Evolutionary conservation across 2,329 filamentous ascomycete species (phyloP).

Genomic region (Calonectria fujianensis): DNA sequence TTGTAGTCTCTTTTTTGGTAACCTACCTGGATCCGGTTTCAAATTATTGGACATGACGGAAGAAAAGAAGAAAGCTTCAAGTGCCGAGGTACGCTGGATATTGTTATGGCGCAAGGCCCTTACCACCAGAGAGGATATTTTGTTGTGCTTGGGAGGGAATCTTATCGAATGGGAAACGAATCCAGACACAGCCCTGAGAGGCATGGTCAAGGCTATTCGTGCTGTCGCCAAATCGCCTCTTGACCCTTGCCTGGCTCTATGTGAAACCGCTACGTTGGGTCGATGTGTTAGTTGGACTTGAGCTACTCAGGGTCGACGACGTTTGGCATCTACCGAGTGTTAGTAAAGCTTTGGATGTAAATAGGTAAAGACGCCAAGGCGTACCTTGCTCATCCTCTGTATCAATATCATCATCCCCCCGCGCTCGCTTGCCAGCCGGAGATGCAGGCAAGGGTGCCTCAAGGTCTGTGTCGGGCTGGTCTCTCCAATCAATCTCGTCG

Average conservation of each 20-base stretch:
- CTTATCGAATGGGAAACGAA: constrained; percentile 6
- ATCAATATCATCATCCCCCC: constrained; percentile 55
- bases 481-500: constrained; percentile 58
- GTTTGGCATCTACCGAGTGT: constrained; percentile 68
- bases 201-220: constrained; percentile 5
- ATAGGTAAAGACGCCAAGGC: not conserved
- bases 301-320: constrained; percentile 64
- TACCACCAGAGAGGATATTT: constrained; percentile 49
- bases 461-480: constrained; percentile 53
- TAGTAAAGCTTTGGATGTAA: constrained; percentile 49
- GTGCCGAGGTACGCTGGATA: constrained; percentile 24
- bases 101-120: constrained; percentile 44
- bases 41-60: not conserved
- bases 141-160: constrained; percentile 24
- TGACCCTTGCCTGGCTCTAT: constrained; percentile 37
- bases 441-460: constrained; percentile 46
- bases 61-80: not conserved
- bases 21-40: constrained; percentile 44
- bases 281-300: constrained; percentile 45
- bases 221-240: constrained; percentile 32
- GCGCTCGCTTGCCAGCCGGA: constrained; percentile 55
- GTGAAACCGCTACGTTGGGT: constrained; percentile 36
- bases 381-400: constrained; percentile 60
- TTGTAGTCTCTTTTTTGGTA: constrained; percentile 32
- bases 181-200: constrained; percentile 1